Conservation (phyloP, 2,329 filamentous ascomycete genomes). For the Venturiaceae sp. region DNA sequence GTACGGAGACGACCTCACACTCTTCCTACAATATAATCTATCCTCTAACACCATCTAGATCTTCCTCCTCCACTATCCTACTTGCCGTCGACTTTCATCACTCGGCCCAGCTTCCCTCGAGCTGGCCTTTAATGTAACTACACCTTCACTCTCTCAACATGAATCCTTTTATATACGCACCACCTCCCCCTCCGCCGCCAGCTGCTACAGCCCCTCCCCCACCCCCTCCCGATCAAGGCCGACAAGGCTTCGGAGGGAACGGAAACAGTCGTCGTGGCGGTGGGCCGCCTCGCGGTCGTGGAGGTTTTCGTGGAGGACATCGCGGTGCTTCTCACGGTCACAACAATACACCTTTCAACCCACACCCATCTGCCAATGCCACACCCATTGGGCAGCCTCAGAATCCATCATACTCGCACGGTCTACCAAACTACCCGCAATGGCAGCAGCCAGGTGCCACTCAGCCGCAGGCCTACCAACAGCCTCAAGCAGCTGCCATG, state of each 20-base stretch:
- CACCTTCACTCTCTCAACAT: constrained; percentile 1
- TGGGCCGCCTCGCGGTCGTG: background rate
- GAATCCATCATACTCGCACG: background rate
- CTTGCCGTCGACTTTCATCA: background rate
- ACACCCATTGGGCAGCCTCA: background rate
- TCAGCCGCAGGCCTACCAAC: background rate
- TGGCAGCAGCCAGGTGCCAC: background rate
- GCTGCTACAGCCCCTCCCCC: background rate
- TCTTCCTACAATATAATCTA: too few relatives aligned
- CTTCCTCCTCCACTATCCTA: background rate
- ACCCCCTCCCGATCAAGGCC: background rate
- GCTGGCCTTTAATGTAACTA: background rate
- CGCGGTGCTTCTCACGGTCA: background rate
- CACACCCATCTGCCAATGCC: background rate
- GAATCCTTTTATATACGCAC: constrained; percentile 34
- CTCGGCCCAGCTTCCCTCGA: background rate
- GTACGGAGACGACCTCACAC: too few relatives aligned
- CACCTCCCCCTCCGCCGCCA: constrained; percentile 34
- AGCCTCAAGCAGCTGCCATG: background rate
- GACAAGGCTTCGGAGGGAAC: background rate
- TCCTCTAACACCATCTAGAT: background rate
- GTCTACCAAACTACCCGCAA: background rate
- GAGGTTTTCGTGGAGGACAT: background rate
- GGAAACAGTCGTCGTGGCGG: background rate
- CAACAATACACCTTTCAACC: background rate